Percentiles rank a stretch among this genome's conserved stretches.
Conservation (phyloP, 2,329 filamentous ascomycete species). For the Zelopaecilomyces penicillatus region DNA sequence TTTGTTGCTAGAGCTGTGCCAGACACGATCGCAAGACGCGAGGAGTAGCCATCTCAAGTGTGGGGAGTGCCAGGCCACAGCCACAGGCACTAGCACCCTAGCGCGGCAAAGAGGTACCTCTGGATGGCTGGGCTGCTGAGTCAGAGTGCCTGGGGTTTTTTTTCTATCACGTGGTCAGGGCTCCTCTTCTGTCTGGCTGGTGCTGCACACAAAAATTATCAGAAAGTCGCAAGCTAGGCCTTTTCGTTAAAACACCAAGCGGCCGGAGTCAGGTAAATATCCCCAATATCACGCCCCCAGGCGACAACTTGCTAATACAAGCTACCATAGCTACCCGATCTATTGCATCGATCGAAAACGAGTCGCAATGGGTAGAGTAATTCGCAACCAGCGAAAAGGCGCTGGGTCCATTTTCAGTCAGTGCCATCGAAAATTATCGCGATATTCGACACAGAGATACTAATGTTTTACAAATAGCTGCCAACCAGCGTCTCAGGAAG, state of each 20-base stretch:
- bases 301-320: constrained; percentile 22
- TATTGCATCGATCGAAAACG: constrained; percentile 26
- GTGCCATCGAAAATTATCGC: constrained; percentile 19
- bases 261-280: constrained; percentile 31
- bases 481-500: constrained; percentile 90
- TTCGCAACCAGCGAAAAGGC: constrained; percentile 59
- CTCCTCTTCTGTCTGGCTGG: constrained; percentile 18
- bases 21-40: no score
- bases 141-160: no score
- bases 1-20: no score
- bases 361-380: constrained; percentile 48
- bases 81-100: no score
- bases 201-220: constrained; percentile 32
- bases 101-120: no score
- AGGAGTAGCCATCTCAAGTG: no score
- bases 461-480: constrained; percentile 42
- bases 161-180: constrained; percentile 29
- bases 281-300: constrained; percentile 16
- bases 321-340: constrained; percentile 23
- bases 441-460: constrained; percentile 18
- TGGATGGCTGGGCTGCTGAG: no score
- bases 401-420: constrained; percentile 51
- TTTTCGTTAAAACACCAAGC: constrained; percentile 32
- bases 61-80: no score
- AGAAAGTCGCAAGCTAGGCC: constrained; percentile 17